Base-by-base conservation (phyloP, 805 yeast species). In the Sugiyamaella boreocaroliniensis region DNA sequence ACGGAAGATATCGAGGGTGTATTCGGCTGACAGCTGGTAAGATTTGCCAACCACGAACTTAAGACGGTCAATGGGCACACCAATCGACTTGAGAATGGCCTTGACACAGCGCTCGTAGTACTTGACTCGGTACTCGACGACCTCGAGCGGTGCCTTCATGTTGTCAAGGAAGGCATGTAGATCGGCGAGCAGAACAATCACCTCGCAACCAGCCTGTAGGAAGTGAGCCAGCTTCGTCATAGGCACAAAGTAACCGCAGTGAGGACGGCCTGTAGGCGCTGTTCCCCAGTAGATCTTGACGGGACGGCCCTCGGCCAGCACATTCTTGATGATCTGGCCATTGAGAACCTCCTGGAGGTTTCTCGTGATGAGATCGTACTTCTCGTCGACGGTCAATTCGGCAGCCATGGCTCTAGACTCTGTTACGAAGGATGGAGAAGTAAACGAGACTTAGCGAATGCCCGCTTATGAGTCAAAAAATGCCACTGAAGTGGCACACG, bases 181-280 rank as follows among this genome's bases (percentile, higher is more conserved):
- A 67, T 93, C 99, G 14, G 99, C 99, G 60, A 93, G 70, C 54
- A 93, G 76, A 6, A 93, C 93, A 0, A 82, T 89, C 43, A 93
- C 95, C 66, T 89, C 93, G 74, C 96, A 89, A 11, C 98, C 99
- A 15, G 99, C 99, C 64, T 83, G 85, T 69, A 93, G 78, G 69
- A 92, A 89, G 68, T 93, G 90, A 1, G 98, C 98, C 61, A 93
- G 72, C 70, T 93, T 92, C 56, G 95, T 85, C 98, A 93, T 92
- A 50, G 98, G 93, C 40, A 93, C 99, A 66, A 93, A 89, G 78
- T 93, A 93, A 49, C 98, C 99, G 75, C 97, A 90, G 73, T 93
- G 99, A 45, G 98, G 97, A 71, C 81, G 87, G 50, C 99, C 99
- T 4, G 99, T 93, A 55, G 99, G 98, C 7, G 99, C 99, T 18